Base-by-base conservation (phyloP, 768 basidiomycete genomes). In the Astraeus odoratus region DNA sequence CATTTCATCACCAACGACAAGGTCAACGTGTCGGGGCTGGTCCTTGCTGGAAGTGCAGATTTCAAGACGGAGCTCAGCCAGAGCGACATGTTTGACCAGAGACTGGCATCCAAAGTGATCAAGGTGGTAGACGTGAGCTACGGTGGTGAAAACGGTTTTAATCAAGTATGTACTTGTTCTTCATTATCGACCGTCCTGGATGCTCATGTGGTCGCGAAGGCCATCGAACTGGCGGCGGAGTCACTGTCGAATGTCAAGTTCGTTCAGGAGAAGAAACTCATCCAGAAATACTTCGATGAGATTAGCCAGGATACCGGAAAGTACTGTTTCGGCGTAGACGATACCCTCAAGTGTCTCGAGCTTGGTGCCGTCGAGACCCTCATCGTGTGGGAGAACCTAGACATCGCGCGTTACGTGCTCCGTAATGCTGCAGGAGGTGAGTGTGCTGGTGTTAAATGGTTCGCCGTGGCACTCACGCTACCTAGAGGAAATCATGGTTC, bases 41-140 rank as follows among this genome's bases (percentile, higher is more conserved):
- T 99, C 18, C 78, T 99, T 20, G 96, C 96, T 30, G 96, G 96
- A 57, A 89, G 86, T 53, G 96, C 96, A 44, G 96, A 99, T 64
- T 93, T 99, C 80, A 99, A 99, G 72, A 97, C 91, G 13, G 96
- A 98, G 65, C 79, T 99, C 49, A 83, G 89, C 57, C 88, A 87
- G 69, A 89, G 86, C 62, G 96, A 99, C 63, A 83, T 99, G 82
- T 95, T 99, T 54, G 96, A 99, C 68, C 80, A 60, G 26, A 77
- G 96, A 35, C 71, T 99, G 57, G 83, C 60, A 1, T 81, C 91
- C 26, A 98, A 97, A 72, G 73, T 99, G 51, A 90, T 98, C 76
- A 97, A 97, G 68, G 81, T 97, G 37, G 96, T 99, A 47, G 96
- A 99, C 70, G 94, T 99, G 57, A 91, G 87, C 51, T 99, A 99